Percentiles rank a stretch among this genome's conserved stretches.
Conservation (phyloP, 495 filamentous ascomycete species). For the Trichoderma gamsii region DNA sequence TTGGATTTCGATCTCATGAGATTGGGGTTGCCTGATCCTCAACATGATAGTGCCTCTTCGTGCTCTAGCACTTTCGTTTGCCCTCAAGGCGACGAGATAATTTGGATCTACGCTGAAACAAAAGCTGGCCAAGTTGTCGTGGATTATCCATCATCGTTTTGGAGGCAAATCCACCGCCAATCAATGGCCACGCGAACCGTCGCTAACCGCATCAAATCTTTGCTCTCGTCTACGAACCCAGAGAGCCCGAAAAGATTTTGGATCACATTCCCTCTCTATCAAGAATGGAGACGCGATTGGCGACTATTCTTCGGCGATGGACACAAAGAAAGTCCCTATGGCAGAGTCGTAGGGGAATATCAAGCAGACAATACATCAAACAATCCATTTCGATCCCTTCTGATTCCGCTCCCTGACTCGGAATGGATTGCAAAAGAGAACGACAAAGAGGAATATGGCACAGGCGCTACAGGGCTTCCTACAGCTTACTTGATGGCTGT, state of each 20-base stretch:
- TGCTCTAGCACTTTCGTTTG: not conserved
- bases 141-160: not conserved
- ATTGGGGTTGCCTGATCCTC: not conserved
- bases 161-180: not conserved
- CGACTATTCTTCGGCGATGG: not conserved
- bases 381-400: not conserved
- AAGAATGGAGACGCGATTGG: not conserved
- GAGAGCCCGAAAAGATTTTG: not conserved
- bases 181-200: not conserved
- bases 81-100: not conserved
- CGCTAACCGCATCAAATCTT: not conserved
- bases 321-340: not conserved
- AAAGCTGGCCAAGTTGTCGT: not conserved
- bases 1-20: not conserved
- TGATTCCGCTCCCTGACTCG: not conserved
- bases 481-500: not conserved
- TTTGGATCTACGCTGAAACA: not conserved
- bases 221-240: not conserved
- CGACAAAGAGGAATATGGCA: not conserved
- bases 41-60: not conserved
- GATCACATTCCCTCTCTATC: not conserved
- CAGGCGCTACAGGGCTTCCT: not conserved
- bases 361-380: not conserved
- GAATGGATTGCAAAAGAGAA: not conserved
- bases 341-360: not conserved